These are phyloP conservation scores for Fraxinus velutina DNA, from an alignment of 305 asterid genomes.

Conservation along the genomic window DNA sequence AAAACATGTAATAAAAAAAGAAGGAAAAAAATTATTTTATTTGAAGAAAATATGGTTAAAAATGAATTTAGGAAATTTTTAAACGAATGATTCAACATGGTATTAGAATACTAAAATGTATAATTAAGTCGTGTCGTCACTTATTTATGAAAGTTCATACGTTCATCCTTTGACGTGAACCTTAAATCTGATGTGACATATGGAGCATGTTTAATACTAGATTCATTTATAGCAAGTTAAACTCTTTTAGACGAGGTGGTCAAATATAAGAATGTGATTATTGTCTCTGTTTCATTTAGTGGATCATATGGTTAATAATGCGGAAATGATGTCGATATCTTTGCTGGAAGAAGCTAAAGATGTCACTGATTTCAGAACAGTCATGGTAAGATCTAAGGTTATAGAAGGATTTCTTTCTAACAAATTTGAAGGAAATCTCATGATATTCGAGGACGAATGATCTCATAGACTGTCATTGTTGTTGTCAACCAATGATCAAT, in stretches of 20 bases:
- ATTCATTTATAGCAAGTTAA: not conserved
- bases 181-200: not conserved
- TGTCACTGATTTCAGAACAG: slow-evolving; percentile 41
- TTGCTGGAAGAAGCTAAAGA: slow-evolving; percentile 67
- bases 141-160: not conserved
- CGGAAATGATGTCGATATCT: slow-evolving; percentile 51
- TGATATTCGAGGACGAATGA: not conserved
- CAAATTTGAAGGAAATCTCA: not conserved
- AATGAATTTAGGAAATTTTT: not conserved
- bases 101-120: not conserved
- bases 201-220: not conserved
- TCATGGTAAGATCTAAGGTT: slow-evolving; percentile 47
- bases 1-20: not conserved
- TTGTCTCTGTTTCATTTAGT: slow-evolving; percentile 30
- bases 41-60: not conserved
- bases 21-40: not conserved
- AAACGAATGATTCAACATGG: not conserved
- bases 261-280: not conserved
- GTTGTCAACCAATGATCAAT: not conserved
- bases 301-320: slow-evolving; percentile 89
- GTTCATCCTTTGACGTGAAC: not conserved
- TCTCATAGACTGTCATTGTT: not conserved
- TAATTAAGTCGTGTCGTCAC: not conserved
- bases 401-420: not conserved
- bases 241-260: not conserved